Conservation (phyloP, 345 rosid genomes). For the Lumnitzera racemosa region DNA sequence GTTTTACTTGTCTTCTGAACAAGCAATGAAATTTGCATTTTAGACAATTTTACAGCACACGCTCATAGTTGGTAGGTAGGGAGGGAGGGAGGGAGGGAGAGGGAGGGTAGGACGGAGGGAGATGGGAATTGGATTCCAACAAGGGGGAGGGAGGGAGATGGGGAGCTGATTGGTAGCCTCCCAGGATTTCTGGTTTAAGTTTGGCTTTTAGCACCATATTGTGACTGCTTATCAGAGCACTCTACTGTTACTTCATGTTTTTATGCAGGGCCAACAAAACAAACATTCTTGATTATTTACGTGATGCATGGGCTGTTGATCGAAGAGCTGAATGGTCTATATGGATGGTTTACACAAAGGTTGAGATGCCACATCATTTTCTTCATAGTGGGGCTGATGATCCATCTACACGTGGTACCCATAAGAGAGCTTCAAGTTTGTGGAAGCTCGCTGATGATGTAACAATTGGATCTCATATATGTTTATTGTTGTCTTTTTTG, state of each 20-base stretch:
- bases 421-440: constrained; percentile 51
- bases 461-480: constrained; percentile 8
- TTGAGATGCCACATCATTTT: constrained; percentile 92
- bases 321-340: constrained; percentile 96
- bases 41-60: too few species aligned
- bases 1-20: too few species aligned
- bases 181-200: too few species aligned
- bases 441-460: constrained; percentile 71
- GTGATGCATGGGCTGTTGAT: constrained; percentile 68
- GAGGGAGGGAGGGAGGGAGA: too few species aligned
- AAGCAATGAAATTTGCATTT: too few species aligned
- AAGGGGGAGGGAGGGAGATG: too few species aligned
- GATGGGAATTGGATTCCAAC: too few species aligned
- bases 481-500: constrained; percentile 8
- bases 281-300: constrained; percentile 56
- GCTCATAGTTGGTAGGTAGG: too few species aligned
- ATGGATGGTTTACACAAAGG: constrained; percentile 94
- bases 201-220: background rate
- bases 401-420: constrained; percentile 40
- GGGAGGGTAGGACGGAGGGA: too few species aligned
- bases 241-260: background rate
- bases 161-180: too few species aligned
- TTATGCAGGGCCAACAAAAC: constrained; percentile 52
- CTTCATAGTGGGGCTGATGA: constrained; percentile 71
- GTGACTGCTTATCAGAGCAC: constrained; percentile 1